Evolutionary conservation across 225 moss, liverwort and hornwort genomes (phyloP).

Genomic region (Sphagnum contortum): DNA sequence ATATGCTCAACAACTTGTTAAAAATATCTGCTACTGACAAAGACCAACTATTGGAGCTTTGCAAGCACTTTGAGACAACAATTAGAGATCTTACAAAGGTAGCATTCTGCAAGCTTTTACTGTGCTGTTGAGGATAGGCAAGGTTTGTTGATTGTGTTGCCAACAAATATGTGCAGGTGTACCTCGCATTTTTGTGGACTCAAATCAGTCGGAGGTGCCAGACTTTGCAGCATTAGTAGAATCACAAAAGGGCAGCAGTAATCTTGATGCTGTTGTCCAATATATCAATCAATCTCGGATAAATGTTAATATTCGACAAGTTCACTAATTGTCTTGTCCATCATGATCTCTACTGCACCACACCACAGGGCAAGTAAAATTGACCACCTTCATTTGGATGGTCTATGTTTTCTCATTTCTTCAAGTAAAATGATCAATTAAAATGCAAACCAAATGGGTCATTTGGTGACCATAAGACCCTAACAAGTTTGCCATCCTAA

Average conservation of each 20-base stretch:
- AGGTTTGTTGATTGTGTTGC: not conserved
- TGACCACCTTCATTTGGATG: not conserved
- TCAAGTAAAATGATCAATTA: too few relatives aligned
- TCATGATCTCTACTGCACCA: too few relatives aligned
- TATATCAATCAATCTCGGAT: conserved; percentile 43
- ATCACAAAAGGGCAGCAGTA: conserved; percentile 4
- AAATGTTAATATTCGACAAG: conserved; percentile 56
- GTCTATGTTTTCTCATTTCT: too few relatives aligned
- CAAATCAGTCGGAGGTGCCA: conserved; percentile 33
- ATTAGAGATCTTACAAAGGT: not conserved
- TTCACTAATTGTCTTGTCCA: conserved; percentile 17
- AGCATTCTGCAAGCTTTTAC: not conserved
- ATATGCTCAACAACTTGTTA: not conserved
- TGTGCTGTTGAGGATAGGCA: not conserved
- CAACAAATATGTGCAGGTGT: conserved; percentile 26
- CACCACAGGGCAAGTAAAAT: too few relatives aligned
- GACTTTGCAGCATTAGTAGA: conserved; percentile 21
- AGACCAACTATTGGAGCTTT: not conserved
- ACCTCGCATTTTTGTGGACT: conserved; percentile 50
- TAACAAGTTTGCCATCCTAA: too few relatives aligned
- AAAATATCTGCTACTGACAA: not conserved
- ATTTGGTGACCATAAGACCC: too few relatives aligned
- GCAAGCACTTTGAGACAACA: not conserved
- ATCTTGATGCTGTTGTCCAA: conserved; percentile 13
- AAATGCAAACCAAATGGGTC: too few relatives aligned